Conservation (phyloP, 2,329 filamentous ascomycete species). For the Fusarium brachygibbosum region DNA sequence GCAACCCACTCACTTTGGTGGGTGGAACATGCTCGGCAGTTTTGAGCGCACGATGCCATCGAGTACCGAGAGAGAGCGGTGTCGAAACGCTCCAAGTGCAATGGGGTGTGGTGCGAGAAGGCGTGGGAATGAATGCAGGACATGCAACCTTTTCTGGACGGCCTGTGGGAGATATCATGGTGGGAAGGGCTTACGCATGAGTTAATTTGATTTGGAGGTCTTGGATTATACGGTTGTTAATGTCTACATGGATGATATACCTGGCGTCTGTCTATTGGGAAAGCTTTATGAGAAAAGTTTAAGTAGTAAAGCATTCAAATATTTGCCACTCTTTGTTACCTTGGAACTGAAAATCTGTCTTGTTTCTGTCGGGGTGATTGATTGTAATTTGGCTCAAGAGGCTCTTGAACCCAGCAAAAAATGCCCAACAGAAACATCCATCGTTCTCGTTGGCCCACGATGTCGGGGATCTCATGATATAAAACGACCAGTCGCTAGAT, state of each 20-base stretch:
- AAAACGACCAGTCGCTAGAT: slow-evolving; percentile 9
- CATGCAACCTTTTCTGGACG: slow-evolving; percentile 61
- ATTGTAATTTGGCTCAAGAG: background rate
- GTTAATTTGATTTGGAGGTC: slow-evolving; percentile 1
- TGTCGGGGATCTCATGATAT: background rate
- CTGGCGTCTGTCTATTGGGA: slow-evolving; percentile 34
- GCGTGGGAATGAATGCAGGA: slow-evolving; percentile 55
- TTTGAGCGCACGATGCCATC: slow-evolving; percentile 64
- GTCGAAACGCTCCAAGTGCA: slow-evolving; percentile 57
- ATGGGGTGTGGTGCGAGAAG: slow-evolving; percentile 63
- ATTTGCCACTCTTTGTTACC: background rate
- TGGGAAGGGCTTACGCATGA: slow-evolving; percentile 48
- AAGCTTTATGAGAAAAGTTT: slow-evolving; percentile 30
- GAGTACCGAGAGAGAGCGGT: slow-evolving; percentile 48
- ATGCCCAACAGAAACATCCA: slow-evolving; percentile 1
- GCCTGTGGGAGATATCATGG: slow-evolving; percentile 47
- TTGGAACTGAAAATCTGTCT: background rate
- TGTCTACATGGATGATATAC: slow-evolving; percentile 36
- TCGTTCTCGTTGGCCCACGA: background rate
- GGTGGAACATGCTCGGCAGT: slow-evolving; percentile 66
- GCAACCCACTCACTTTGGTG: slow-evolving; percentile 63
- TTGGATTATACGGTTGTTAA: slow-evolving; percentile 10
- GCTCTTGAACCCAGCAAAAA: background rate
- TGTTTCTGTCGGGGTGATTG: background rate
- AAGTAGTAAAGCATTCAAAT: slow-evolving; percentile 15